Percentiles rank a stretch among this genome's conserved stretches.
phyloP scores from a whole-genome alignment of 2,329 filamentous ascomycete genomes.

The Cordyceps fumosorosea region DNA sequence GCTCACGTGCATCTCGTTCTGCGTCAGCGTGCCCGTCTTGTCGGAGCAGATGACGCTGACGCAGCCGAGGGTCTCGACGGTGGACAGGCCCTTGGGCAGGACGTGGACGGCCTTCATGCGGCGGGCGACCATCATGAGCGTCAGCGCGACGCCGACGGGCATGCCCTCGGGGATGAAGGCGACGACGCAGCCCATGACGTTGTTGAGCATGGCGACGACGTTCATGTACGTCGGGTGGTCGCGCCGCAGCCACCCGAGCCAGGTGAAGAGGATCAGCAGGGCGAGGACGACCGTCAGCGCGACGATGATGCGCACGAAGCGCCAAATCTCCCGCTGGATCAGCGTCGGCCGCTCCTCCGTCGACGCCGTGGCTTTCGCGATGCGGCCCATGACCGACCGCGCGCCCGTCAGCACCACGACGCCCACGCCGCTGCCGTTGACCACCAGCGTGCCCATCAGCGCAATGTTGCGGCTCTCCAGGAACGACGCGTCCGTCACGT shows the following conservation, averaged over 20 bases:
- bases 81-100: conserved; percentile 35
- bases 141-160: conserved; percentile 33
- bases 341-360: conserved; percentile 33
- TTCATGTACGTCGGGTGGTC: conserved; percentile 33
- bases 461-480: conserved; percentile 38
- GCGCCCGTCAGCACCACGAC: conserved; percentile 34
- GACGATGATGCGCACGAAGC: conserved; percentile 38
- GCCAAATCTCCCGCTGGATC: conserved; percentile 36
- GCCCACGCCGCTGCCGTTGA: conserved; percentile 34
- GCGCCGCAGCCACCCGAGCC: conserved; percentile 33
- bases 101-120: conserved; percentile 37
- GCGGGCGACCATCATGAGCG: conserved; percentile 35
- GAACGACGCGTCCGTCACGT: conserved; percentile 34
- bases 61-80: conserved; percentile 36
- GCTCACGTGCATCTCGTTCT: conserved; percentile 39
- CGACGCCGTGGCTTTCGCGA: conserved; percentile 29
- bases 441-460: conserved; percentile 35
- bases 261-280: conserved; percentile 38
- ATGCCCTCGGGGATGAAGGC: conserved; percentile 35
- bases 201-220: conserved; percentile 37
- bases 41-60: conserved; percentile 39
- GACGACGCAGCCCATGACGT: conserved; percentile 38
- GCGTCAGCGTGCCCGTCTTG: conserved; percentile 36
- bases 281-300: conserved; percentile 32
- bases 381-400: conserved; percentile 35